Evolutionary conservation across 345 rosid genomes (phyloP).

Genomic region (Cardamine chenopodiifolia): DNA sequence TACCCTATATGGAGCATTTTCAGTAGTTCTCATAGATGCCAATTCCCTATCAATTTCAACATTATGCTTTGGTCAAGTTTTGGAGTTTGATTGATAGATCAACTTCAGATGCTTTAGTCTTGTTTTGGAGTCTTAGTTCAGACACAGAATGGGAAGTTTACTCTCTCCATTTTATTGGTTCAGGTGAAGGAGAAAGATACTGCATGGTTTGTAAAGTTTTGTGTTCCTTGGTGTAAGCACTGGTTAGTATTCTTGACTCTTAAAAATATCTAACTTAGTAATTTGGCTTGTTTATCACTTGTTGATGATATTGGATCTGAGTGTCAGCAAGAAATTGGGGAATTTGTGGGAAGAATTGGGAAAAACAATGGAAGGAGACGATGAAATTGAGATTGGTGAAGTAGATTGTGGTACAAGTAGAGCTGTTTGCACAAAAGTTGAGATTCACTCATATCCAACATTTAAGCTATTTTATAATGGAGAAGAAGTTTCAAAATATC

Average conservation of each 20-base stretch:
- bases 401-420: constrained; percentile 83
- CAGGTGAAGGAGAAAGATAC: constrained; percentile 98
- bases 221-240: constrained; percentile 99
- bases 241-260: constrained; percentile 57
- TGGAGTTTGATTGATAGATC: neutral
- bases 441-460: constrained; percentile 94
- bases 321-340: constrained; percentile 85
- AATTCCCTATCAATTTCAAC: neutral
- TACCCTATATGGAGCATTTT: neutral
- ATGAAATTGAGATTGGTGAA: constrained; percentile 95
- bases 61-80: constrained; percentile 6
- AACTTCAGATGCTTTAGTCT: constrained; percentile 24
- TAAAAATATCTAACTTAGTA: neutral
- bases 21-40: neutral
- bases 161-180: constrained; percentile 19
- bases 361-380: constrained; percentile 85
- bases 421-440: constrained; percentile 77
- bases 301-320: constrained; percentile 19
- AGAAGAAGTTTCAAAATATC: constrained; percentile 84
- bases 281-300: constrained; percentile 12
- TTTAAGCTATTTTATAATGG: constrained; percentile 91
- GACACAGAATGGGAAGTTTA: neutral
- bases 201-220: constrained; percentile 92
- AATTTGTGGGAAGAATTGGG: constrained; percentile 92
- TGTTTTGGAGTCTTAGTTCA: neutral